Base-by-base conservation (phyloP, 2,329 filamentous ascomycete genomes). In the Ceratocystiopsis minuta region DNA sequence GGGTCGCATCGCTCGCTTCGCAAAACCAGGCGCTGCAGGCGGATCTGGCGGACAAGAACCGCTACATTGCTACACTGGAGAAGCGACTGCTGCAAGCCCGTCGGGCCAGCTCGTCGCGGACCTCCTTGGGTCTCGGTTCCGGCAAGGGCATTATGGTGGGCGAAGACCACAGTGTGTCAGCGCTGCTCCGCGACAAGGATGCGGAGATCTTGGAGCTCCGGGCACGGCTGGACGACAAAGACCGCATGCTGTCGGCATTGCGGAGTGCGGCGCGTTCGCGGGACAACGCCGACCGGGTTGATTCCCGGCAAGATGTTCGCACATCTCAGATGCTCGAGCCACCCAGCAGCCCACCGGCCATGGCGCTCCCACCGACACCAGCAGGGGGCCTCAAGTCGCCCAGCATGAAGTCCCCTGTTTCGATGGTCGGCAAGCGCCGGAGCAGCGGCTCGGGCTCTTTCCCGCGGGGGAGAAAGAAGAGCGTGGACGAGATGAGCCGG, bases 21-120 rank as follows among this genome's bases (percentile, higher is more conserved):
- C 90, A 95, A 55, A 86, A 95, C 51, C 75, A 78, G 39, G 82
- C 92, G n/a, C 63, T 98, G 38, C 90, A 94, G 57, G 76, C 86
- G n/a, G 90, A 98, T 57, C 70, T 98, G 38, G 75, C 73, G n/a
- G 90, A 98, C 61, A 95, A 94, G 64, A 96, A 90, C 52, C 80
- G 90, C 31, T 98, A 98, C 58, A 96, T 96, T 51, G 72, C 81
- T 24, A 96, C 90, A 0, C 63, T 98, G 13, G 90, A 98, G 62
- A 92, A 92, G 60, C 75, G 90, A 20, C 66, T 98, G 2, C 66
- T 96, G 32, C 90, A 98, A 55, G 90, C 90, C 34, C 72, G 90
- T 35, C 72, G 88, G 38, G 85, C 86, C 1, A 95, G 87, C 59
- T 86, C 93, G 42, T 88, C 85, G 9, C 77, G 88, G 16, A 76